phyloP scores from a whole-genome alignment of 345 rosid genomes.

The Camelina neglecta region DNA sequence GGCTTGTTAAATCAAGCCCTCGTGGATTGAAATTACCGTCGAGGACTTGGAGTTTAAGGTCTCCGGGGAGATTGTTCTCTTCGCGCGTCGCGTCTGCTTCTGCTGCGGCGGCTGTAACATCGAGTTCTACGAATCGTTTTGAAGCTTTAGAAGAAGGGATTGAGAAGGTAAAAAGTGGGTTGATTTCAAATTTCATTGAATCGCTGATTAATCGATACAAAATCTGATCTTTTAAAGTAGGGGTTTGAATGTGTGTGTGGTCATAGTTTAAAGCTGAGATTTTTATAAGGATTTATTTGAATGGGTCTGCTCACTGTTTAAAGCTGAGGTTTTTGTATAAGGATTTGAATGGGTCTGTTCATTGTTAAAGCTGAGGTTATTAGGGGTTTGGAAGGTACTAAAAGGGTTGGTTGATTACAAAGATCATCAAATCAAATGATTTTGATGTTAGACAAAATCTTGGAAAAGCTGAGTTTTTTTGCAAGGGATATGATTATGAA shows the following conservation, averaged over 20 bases:
- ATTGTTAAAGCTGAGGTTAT: not conserved
- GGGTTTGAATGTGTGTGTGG: not conserved
- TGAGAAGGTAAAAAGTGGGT: constrained; percentile 59
- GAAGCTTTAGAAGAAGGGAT: constrained; percentile 60
- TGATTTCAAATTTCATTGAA: not conserved
- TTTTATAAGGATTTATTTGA: not conserved
- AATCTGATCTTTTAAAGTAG: not conserved
- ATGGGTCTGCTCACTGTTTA: not conserved
- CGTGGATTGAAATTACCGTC: constrained; percentile 34
- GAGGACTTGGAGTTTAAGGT: constrained; percentile 2
- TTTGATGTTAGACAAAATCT: not conserved
- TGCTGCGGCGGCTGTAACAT: constrained; percentile 34
- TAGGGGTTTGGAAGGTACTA: not conserved
- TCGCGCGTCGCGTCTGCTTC: constrained; percentile 42
- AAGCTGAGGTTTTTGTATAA: not conserved
- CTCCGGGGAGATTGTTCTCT: constrained; percentile 23
- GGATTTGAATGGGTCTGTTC: not conserved
- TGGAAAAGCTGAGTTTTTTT: not conserved
- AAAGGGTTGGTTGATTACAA: not conserved
- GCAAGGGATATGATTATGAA: not conserved
- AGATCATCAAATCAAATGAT: not conserved
- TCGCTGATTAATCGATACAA: not conserved
- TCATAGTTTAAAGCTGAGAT: not conserved
- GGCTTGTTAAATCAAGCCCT: constrained; percentile 25
- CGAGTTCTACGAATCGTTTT: constrained; percentile 38